These are phyloP conservation scores for Melampsora abietis-canadensis DNA, from an alignment of 1,284 basidiomycete genomes.

Conservation along the genomic window DNA sequence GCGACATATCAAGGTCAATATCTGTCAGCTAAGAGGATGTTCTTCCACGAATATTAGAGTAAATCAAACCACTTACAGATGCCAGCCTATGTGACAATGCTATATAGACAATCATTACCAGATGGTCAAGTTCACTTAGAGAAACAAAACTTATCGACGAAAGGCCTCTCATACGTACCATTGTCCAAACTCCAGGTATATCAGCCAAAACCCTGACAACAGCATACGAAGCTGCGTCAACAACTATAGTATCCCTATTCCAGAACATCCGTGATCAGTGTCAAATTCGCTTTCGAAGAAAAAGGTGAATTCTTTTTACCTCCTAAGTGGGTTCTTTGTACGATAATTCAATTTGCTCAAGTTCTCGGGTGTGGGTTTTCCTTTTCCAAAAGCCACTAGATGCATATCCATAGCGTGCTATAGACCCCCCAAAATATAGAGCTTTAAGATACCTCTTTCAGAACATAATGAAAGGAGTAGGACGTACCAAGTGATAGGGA, in stretches of 20 bases:
- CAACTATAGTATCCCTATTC: slow-evolving; percentile 37
- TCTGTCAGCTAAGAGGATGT: too few species aligned
- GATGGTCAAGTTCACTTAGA: too few species aligned
- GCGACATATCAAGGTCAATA: too few species aligned
- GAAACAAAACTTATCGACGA: too few species aligned
- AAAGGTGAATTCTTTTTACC: background rate
- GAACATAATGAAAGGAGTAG: background rate
- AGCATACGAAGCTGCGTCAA: slow-evolving; percentile 19
- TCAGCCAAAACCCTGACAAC: slow-evolving; percentile 31
- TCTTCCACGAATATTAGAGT: too few species aligned
- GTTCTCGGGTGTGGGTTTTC: background rate
- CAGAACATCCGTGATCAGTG: background rate
- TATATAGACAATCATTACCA: too few species aligned
- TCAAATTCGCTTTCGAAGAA: background rate
- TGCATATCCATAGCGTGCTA: slow-evolving; percentile 43
- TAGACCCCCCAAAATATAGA: background rate
- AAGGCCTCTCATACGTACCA: slow-evolving; percentile 10
- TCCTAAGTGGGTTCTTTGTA: slow-evolving; percentile 12
- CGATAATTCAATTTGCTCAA: background rate
- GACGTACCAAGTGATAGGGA: slow-evolving; percentile 7
- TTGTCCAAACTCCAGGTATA: slow-evolving; percentile 42
- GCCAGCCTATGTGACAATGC: too few species aligned
- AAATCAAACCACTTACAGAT: too few species aligned
- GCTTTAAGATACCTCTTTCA: background rate
- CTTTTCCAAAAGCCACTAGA: slow-evolving; percentile 30